A percentile compares a stretch with the other conserved stretches of the same genome.
Evolutionary conservation across 768 basidiomycete species (phyloP).

Genomic region (Russula sp.): DNA sequence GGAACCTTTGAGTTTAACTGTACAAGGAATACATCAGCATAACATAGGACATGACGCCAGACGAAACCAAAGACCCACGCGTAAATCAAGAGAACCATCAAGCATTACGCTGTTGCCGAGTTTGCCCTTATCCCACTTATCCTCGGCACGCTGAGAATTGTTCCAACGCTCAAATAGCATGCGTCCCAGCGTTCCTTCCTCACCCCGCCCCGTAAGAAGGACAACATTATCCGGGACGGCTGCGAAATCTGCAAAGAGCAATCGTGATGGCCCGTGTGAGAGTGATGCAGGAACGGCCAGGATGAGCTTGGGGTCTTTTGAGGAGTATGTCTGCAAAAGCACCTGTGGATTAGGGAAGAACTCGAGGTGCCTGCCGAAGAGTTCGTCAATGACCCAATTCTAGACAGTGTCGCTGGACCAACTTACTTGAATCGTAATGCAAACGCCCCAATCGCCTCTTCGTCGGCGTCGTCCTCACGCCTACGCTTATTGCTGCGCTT

Average conservation of each 20-base stretch:
- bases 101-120: constrained; percentile 84
- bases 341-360: constrained; percentile 83
- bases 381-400: not conserved
- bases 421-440: constrained; percentile 83
- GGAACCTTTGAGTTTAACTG: constrained; percentile 89
- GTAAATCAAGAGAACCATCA: constrained; percentile 61
- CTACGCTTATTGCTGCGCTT: constrained; percentile 42
- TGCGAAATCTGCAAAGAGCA: constrained; percentile 83
- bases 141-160: constrained; percentile 64
- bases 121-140: constrained; percentile 84
- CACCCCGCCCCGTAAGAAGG: constrained; percentile 72
- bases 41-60: not conserved
- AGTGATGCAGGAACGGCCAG: constrained; percentile 89
- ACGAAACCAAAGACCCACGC: constrained; percentile 39
- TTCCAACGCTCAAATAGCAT: constrained; percentile 87
- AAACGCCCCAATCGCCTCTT: constrained; percentile 79
- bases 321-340: constrained; percentile 74
- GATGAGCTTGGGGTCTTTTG: constrained; percentile 87
- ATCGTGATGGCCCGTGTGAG: constrained; percentile 86
- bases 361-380: constrained; percentile 66
- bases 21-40: constrained; percentile 13
- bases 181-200: constrained; percentile 74
- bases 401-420: not conserved
- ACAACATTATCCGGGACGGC: constrained; percentile 79
- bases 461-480: constrained; percentile 48